Conservation (phyloP, 805 yeast species). For the Blastobotrys muscicola region DNA sequence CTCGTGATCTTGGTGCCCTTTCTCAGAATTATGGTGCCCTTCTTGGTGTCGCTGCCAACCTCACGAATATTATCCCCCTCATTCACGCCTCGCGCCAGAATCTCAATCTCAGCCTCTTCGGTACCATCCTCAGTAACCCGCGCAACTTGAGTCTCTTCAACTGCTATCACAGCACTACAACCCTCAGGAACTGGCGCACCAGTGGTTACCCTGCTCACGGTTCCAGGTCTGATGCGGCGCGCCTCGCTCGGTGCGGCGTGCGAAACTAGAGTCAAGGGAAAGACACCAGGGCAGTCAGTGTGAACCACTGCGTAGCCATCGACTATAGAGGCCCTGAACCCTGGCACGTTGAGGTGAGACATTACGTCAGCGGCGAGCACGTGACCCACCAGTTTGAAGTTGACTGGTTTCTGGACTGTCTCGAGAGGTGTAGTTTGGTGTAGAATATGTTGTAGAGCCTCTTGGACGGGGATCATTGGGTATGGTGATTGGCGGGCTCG, state of each 20-base stretch:
- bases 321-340: slow-evolving; percentile 45
- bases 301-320: slow-evolving; percentile 46
- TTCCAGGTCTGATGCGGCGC: slow-evolving; percentile 23
- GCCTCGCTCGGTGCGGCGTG: slow-evolving; percentile 27
- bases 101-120: slow-evolving; percentile 35
- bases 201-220: slow-evolving; percentile 41
- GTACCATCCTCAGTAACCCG: slow-evolving; percentile 29
- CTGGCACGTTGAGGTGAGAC: slow-evolving; percentile 36
- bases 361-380: slow-evolving; percentile 35
- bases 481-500: slow-evolving; percentile 42
- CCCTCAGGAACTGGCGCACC: slow-evolving; percentile 52
- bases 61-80: slow-evolving; percentile 39
- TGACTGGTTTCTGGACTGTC: slow-evolving; percentile 20
- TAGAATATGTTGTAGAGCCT: slow-evolving; percentile 31
- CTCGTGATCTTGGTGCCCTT: slow-evolving; percentile 32
- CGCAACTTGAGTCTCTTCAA: slow-evolving; percentile 39
- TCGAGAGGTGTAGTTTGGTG: slow-evolving; percentile 28
- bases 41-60: slow-evolving; percentile 38
- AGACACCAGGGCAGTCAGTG: slow-evolving; percentile 38
- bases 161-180: slow-evolving; percentile 44
- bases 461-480: slow-evolving; percentile 36
- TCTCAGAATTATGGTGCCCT: slow-evolving; percentile 31
- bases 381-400: slow-evolving; percentile 30
- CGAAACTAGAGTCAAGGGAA: slow-evolving; percentile 33
- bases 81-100: slow-evolving; percentile 32